These are phyloP conservation scores for Sophora flavescens DNA, from an alignment of 306 rosid genomes.

Conservation along the genomic window DNA sequence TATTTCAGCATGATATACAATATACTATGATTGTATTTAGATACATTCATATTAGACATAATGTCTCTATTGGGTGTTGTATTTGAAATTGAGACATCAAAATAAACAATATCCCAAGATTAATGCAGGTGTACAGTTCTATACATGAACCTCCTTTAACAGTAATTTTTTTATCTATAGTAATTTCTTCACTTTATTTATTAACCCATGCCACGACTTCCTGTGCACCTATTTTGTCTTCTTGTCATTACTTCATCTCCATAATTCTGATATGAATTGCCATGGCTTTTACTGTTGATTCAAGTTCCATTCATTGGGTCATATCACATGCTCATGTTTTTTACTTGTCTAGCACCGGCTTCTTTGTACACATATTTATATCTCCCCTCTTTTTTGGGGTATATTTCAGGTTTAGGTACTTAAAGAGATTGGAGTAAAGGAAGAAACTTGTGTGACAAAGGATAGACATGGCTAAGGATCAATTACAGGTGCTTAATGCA, in stretches of 20 bases:
- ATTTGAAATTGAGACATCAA: too few species aligned
- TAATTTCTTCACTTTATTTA: constrained; percentile 19
- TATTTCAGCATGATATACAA: too few species aligned
- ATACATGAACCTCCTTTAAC: not conserved
- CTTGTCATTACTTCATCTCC: not conserved
- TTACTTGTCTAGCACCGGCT: constrained; percentile 12
- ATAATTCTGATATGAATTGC: not conserved
- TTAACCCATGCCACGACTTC: constrained; percentile 39
- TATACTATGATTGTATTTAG: too few species aligned
- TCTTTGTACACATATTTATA: not conserved
- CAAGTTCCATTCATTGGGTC: not conserved
- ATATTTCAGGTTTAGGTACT: constrained; percentile 28
- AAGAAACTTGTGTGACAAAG: not conserved
- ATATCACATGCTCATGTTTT: constrained; percentile 33
- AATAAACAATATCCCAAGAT: too few species aligned
- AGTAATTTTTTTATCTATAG: not conserved
- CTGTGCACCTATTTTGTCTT: constrained; percentile 18
- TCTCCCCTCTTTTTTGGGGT: not conserved
- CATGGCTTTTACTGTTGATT: not conserved
- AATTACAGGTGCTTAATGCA: constrained; percentile 71
- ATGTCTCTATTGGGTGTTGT: too few species aligned
- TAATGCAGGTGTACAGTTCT: not conserved
- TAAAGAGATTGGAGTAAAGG: not conserved
- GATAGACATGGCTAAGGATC: constrained; percentile 61
- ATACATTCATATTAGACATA: too few species aligned